Evolutionary conservation across 306 rosid genomes (phyloP), one percentile per base, ranked within the genome.

Genomic region (Vigna nakashimae): DNA sequence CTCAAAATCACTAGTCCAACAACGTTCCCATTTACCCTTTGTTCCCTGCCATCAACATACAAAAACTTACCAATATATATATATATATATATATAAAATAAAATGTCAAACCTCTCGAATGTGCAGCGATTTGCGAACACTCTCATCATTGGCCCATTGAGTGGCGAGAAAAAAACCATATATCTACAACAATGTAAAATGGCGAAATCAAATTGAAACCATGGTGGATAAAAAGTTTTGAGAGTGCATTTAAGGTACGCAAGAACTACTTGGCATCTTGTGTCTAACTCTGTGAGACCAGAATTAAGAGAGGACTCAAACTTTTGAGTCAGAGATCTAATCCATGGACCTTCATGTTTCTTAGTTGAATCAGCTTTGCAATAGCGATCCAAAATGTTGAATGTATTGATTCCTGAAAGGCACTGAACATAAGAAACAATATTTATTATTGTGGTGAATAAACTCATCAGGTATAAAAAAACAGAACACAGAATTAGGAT

Each of bases 191-290:
- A 18, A 73, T 8, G 62, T 2, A 56, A 77, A 72, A 57, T 28
- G 14, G 5, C 3, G 34, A 18, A 38, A 71, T 71, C 59, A 71
- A 22, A 43, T 48, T 65, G 18, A 8, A 66, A 56, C 38, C 49
- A 16, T 65, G 43, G 26, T 45, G 13, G 13, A 16, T 17, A 17
- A n/a, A 43, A 45, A 28, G 36, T n/a, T 32, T 26, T 15, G 28
- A 43, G 40, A 63, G 49, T 18, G 30, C 24, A 65, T 6, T 7
- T 8, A 24, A 46, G 24, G 7, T 45, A 43, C 15, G 51, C 2
- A 58, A 26, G 32, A 56, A 14, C 62, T 87, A 89, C 93, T 48
- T 73, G 82, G 58, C 95, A 88, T 26, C 56, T 77, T 3, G 70
- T 30, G 5, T 74, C 60, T 1, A 86, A 88, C 59, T 43, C 74